These are phyloP conservation scores for Neoascochyta sp. DNA, from an alignment of 2,329 filamentous ascomycete species.

Conservation along the genomic window DNA sequence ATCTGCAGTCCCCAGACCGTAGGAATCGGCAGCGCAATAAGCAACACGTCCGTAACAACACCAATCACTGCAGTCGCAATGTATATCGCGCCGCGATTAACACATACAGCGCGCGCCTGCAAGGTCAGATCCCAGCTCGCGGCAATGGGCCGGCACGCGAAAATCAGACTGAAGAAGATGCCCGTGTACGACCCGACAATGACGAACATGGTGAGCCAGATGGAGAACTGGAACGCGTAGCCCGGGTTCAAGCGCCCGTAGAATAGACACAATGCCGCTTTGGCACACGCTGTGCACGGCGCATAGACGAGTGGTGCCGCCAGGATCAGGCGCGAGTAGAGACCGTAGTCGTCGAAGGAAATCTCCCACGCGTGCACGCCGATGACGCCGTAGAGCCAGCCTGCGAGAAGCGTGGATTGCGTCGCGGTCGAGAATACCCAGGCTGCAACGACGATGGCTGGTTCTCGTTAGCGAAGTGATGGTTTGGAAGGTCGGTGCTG, in stretches of 20 bases:
- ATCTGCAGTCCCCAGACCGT: conserved; percentile 17
- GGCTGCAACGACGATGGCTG: background rate
- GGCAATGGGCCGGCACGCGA: conserved; percentile 20
- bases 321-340: conserved; percentile 9
- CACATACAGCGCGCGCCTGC: conserved; percentile 6
- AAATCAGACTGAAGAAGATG: conserved; percentile 22
- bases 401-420: conserved; percentile 8
- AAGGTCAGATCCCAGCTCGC: conserved; percentile 17
- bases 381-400: conserved; percentile 9
- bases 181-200: conserved; percentile 14
- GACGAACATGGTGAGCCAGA: conserved; percentile 14
- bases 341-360: conserved; percentile 1
- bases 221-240: conserved; percentile 7
- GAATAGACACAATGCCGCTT: conserved; percentile 17
- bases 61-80: conserved; percentile 18
- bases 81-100: conserved; percentile 21
- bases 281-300: conserved; percentile 13
- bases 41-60: conserved; percentile 16
- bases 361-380: conserved; percentile 23
- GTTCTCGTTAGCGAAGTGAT: background rate
- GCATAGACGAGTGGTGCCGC: conserved; percentile 15
- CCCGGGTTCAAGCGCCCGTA: conserved; percentile 14
- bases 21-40: conserved; percentile 17
- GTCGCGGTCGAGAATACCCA: conserved; percentile 11
- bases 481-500: too few relatives aligned